Evolutionary conservation across 306 rosid species (phyloP), one percentile per base, ranked within the genome.

Genomic region (Lathyrus aphaca): DNA sequence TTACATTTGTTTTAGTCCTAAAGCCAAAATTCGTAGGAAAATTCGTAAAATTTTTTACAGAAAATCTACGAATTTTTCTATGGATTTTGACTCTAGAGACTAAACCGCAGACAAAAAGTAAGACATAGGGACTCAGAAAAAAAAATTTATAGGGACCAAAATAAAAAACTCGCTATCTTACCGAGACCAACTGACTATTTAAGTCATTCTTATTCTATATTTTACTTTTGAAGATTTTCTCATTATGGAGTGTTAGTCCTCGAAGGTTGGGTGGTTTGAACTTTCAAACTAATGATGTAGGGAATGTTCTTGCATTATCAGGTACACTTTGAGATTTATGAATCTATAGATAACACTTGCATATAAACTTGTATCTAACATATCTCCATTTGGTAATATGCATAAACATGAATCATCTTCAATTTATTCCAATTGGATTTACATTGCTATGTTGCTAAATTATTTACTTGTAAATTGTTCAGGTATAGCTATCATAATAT

Each of bases 181-280:
- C n/a, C n/a, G n/a, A n/a, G n/a, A n/a, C n/a, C n/a, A n/a, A n/a
- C n/a, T n/a, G n/a, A n/a, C n/a, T n/a, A n/a, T n/a, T n/a, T n/a
- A n/a, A n/a, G n/a, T n/a, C n/a, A n/a, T 32, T 54, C n/a, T 32
- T n/a, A 11, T 37, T 30, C 9, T 50, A 10, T 32, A 11, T 48
- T 51, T 50, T 16, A 3, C 11, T 70, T 46, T 44, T 19, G 6
- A 15, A 88, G 97, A 73, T 91, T 79, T 91, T 91, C 82, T 88
- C 97, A 38, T 86, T 89, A 71, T 91, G 97, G 96, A 81, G 87
- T 5, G 91, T 81, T 3, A 89, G 96, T 84, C 90, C 97, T 72
- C 62, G 43, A 49, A 71, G 80, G 58, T 42, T 87, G 32, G 96
- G 90, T 16, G 94, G 97, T 75, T 70, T 89, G 74, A 77, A 78